phyloP scores from a whole-genome alignment of 116 monocot species.

The Posidonia oceanica region DNA sequence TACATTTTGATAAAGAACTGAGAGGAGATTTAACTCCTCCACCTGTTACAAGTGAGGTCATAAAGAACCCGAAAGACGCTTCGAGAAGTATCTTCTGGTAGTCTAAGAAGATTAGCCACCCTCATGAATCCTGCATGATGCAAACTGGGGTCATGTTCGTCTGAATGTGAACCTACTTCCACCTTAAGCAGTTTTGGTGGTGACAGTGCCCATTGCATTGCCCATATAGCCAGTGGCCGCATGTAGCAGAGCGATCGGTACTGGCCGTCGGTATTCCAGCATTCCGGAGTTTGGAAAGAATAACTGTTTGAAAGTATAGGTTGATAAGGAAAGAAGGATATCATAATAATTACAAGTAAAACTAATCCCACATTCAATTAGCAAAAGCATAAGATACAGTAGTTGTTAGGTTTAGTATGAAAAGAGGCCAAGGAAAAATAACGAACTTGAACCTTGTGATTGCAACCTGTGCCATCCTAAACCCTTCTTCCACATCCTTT shows the following conservation, averaged over 20 bases:
- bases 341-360: neutral
- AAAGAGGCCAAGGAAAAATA: too few species aligned
- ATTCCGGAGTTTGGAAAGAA: conserved; percentile 90
- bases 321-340: neutral
- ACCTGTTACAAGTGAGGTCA: conserved; percentile 38
- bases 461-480: too few species aligned
- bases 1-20: too few species aligned
- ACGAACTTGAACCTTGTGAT: too few species aligned
- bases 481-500: too few species aligned
- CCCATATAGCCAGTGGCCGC: conserved; percentile 97
- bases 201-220: conserved; percentile 96
- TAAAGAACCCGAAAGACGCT: conserved; percentile 46
- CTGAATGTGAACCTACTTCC: neutral
- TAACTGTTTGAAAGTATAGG: conserved; percentile 33
- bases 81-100: conserved; percentile 50
- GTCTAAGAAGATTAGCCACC: conserved; percentile 58
- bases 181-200: conserved; percentile 53
- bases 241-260: conserved; percentile 93
- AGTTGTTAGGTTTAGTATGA: too few species aligned
- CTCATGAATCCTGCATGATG: conserved; percentile 37
- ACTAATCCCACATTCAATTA: neutral
- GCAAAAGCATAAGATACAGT: too few species aligned
- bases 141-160: conserved; percentile 7
- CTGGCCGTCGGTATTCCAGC: conserved; percentile 69
- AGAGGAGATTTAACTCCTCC: neutral